Evolutionary conservation across 2,329 filamentous ascomycete genomes (phyloP).

Genomic region (Ceratocystis albifundus): DNA sequence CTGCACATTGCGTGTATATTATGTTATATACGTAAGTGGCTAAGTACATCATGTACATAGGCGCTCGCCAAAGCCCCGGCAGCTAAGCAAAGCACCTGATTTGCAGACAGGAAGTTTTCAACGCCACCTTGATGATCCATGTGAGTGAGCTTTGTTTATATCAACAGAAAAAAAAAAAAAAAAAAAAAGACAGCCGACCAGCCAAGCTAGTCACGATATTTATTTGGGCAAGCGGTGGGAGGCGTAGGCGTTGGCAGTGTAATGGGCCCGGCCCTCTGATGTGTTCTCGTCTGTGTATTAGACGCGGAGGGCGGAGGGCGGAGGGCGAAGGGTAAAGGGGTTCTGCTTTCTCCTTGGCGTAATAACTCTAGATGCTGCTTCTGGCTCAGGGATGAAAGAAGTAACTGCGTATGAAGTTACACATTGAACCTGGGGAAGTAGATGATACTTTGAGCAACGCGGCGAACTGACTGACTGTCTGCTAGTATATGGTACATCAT

Average conservation of each 20-base stretch:
- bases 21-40: neutral
- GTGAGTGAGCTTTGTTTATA: neutral
- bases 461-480: neutral
- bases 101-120: neutral
- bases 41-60: neutral
- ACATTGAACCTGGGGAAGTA: neutral
- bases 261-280: neutral
- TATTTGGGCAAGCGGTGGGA: neutral
- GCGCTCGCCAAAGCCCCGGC: neutral
- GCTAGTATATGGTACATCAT: neutral
- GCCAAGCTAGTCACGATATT: neutral
- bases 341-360: neutral
- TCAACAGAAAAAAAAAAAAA: neutral
- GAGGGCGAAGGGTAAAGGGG: too few relatives aligned
- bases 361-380: neutral
- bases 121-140: neutral
- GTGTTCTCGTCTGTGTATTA: neutral
- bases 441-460: neutral
- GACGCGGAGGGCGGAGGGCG: too few relatives aligned
- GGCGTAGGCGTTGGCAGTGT: neutral
- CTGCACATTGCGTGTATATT: neutral
- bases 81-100: neutral
- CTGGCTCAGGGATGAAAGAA: neutral
- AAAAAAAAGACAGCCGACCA: neutral
- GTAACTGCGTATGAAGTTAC: neutral